phyloP scores from a whole-genome alignment of 768 basidiomycete species.

The Mycena latifolia region DNA sequence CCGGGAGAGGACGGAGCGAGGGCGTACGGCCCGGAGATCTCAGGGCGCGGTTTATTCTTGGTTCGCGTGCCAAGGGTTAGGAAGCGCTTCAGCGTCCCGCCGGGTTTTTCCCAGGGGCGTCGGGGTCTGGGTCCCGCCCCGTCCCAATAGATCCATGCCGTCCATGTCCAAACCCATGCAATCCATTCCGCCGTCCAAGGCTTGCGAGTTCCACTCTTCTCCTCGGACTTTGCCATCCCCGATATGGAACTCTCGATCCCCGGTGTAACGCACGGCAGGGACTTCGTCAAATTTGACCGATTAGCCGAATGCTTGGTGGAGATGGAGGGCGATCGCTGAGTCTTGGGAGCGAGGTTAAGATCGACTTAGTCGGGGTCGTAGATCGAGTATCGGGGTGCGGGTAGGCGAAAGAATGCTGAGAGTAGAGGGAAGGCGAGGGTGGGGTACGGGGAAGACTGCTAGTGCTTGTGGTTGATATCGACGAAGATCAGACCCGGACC shows the following conservation, averaged over 20 bases:
- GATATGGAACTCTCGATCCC: constrained; percentile 45
- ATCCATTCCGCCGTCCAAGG: constrained; percentile 22
- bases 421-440: constrained; percentile 44
- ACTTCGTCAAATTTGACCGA: constrained; percentile 81
- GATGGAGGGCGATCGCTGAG: constrained; percentile 53
- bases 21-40: constrained; percentile 37
- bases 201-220: constrained; percentile 28
- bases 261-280: constrained; percentile 69
- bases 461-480: constrained; percentile 31
- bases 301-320: constrained; percentile 56
- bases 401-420: constrained; percentile 34
- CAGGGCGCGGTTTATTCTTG: constrained; percentile 32
- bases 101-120: constrained; percentile 20
- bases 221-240: constrained; percentile 37
- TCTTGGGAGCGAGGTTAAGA: constrained; percentile 59
- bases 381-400: constrained; percentile 35
- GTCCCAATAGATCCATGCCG: constrained; percentile 48
- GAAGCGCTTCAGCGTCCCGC: constrained; percentile 30
- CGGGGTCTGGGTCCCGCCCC: constrained; percentile 22
- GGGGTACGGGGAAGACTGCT: constrained; percentile 36
- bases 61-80: constrained; percentile 28
- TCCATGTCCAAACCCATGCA: constrained; percentile 42
- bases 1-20: constrained; percentile 26
- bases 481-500: constrained; percentile 35
- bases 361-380: constrained; percentile 58